These are phyloP conservation scores for Penicillium corylophilum DNA, from an alignment of 2,329 filamentous ascomycete genomes.

Conservation along the genomic window DNA sequence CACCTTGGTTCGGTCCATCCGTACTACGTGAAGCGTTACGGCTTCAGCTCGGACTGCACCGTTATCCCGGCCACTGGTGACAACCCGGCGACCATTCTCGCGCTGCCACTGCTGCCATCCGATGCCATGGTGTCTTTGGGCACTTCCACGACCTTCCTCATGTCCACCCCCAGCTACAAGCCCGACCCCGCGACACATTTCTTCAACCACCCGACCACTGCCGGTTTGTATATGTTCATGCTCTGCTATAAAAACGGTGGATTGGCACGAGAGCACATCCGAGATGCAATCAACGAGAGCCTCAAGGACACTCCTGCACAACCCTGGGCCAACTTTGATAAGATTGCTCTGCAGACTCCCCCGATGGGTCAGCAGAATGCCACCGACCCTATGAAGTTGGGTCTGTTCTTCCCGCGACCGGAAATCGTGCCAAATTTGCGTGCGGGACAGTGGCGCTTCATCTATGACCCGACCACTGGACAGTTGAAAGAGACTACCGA, in stretches of 20 bases:
- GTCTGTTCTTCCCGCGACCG: conserved; percentile 90
- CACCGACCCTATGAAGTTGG: conserved; percentile 70
- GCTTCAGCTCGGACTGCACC: conserved; percentile 71
- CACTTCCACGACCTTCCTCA: conserved; percentile 94
- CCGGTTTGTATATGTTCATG: conserved; percentile 98
- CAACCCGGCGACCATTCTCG: conserved; percentile 92
- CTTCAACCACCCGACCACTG: conserved; percentile 93
- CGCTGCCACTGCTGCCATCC: conserved; percentile 78
- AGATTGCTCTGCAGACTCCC: conserved; percentile 64
- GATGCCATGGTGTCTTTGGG: conserved; percentile 95
- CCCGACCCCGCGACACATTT: conserved; percentile 92
- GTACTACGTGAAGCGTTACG: conserved; percentile 79
- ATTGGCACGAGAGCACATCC: conserved; percentile 83
- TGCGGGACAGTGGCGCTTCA: conserved; percentile 84
- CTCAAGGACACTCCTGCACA: conserved; percentile 48
- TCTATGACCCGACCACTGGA: conserved; percentile 52
- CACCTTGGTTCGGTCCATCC: conserved; percentile 71
- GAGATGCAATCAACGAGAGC: conserved; percentile 69
- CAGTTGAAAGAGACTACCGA: conserved; percentile 54
- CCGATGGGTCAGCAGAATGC: conserved; percentile 63
- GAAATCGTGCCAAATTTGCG: conserved; percentile 93
- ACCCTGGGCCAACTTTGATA: conserved; percentile 80
- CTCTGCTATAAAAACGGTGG: conserved; percentile 99
- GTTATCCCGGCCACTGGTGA: conserved; percentile 90
- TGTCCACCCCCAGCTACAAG: conserved; percentile 90